Evolutionary conservation across 306 rosid genomes (phyloP).

Genomic region (Abrus precatorius): DNA sequence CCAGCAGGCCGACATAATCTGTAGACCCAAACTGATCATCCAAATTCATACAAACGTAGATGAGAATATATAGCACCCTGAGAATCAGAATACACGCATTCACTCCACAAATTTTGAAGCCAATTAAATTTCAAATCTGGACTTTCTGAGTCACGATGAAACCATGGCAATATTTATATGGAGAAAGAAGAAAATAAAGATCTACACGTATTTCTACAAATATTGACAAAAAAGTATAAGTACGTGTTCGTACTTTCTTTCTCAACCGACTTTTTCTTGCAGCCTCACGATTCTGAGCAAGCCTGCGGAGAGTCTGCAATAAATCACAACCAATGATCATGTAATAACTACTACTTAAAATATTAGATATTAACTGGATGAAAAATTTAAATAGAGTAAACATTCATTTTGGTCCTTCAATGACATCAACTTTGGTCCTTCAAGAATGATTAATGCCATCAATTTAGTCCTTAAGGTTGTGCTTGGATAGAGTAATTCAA

Average conservation of each 20-base stretch:
- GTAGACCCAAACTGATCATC: not conserved
- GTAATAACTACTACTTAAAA: slow-evolving; percentile 17
- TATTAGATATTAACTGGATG: slow-evolving; percentile 3
- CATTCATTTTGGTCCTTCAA: not conserved
- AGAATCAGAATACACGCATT: not conserved
- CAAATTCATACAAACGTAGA: slow-evolving; percentile 12
- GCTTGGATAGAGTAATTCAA: too few species aligned
- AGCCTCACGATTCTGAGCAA: slow-evolving; percentile 95
- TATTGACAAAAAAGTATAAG: not conserved
- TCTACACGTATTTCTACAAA: not conserved
- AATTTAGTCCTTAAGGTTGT: not conserved
- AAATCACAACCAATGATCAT: slow-evolving; percentile 42
- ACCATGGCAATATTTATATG: not conserved
- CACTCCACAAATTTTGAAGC: not conserved
- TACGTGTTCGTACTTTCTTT: slow-evolving; percentile 69
- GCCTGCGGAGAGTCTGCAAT: slow-evolving; percentile 84
- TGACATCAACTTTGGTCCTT: not conserved
- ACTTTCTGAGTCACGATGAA: not conserved
- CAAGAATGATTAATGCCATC: not conserved
- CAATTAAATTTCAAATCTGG: not conserved
- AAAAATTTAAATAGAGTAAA: not conserved
- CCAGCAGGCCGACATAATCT: not conserved
- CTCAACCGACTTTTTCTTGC: slow-evolving; percentile 91
- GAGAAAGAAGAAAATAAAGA: slow-evolving; percentile 19
- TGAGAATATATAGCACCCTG: slow-evolving; percentile 5